Evolutionary conservation across 73 alveolate species (phyloP).

Genomic region (Tetrahymena elliotti): DNA sequence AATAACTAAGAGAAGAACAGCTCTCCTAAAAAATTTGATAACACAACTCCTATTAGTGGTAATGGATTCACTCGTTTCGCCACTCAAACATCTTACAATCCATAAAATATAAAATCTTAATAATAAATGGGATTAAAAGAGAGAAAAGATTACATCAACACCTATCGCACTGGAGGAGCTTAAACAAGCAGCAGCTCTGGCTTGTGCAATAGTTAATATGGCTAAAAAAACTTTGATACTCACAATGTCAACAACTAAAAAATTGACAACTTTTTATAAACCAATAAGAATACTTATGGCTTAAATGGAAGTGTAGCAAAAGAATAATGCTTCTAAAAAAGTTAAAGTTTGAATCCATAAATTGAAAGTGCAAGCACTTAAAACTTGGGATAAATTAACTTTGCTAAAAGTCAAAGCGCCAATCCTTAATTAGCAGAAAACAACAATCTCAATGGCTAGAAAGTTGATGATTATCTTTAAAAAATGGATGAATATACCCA

Average conservation of each 20-base stretch:
- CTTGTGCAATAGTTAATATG: neutral
- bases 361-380: neutral
- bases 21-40: neutral
- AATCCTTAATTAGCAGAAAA: neutral
- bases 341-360: neutral
- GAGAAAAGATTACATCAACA: neutral
- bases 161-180: neutral
- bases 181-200: neutral
- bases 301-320: neutral
- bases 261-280: neutral
- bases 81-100: neutral
- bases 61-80: neutral
- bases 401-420: neutral
- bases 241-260: neutral
- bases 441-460: neutral
- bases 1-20: slow-evolving; percentile 8
- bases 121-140: neutral
- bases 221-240: neutral
- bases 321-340: neutral
- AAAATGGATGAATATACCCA: neutral
- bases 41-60: neutral
- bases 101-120: neutral
- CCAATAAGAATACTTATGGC: neutral
- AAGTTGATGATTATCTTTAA: neutral
- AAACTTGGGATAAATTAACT: neutral